A percentile compares a stretch with the other conserved stretches of the same genome.
Evolutionary conservation across 2,329 filamentous ascomycete species (phyloP).

Genomic region (Capronia coronata): DNA sequence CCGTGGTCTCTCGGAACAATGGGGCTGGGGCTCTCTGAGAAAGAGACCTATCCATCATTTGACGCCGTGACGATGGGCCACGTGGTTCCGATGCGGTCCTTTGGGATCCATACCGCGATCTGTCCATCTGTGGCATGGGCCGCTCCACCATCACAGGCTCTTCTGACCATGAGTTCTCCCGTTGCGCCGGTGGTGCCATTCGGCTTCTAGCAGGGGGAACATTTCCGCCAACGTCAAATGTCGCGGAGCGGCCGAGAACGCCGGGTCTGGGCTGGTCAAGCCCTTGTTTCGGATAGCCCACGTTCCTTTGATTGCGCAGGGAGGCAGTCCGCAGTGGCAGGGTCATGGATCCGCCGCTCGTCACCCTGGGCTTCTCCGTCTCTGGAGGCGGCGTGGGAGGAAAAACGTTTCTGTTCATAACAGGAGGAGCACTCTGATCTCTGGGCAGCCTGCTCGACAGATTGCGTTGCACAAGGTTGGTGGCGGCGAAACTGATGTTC

Average conservation of each 20-base stretch:
- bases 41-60: slow-evolving; percentile 31
- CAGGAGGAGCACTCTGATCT: slow-evolving; percentile 77
- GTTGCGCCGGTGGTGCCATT: slow-evolving; percentile 28
- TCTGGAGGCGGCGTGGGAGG: slow-evolving; percentile 98
- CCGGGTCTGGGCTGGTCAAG: slow-evolving; percentile 18
- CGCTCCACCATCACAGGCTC: slow-evolving; percentile 7
- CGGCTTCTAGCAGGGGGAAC: slow-evolving; percentile 35
- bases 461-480: slow-evolving; percentile 84
- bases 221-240: slow-evolving; percentile 18
- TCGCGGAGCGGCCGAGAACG: slow-evolving; percentile 20
- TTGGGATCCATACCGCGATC: slow-evolving; percentile 39
- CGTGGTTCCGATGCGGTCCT: slow-evolving; percentile 49
- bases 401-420: slow-evolving; percentile 69
- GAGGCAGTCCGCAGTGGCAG: slow-evolving; percentile 45
- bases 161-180: slow-evolving; percentile 28
- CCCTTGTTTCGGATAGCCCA: slow-evolving; percentile 20
- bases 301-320: slow-evolving; percentile 38
- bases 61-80: slow-evolving; percentile 32
- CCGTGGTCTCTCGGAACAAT: slow-evolving; percentile 31
- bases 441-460: slow-evolving; percentile 62
- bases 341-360: slow-evolving; percentile 29
- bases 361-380: slow-evolving; percentile 54
- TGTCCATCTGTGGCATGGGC: slow-evolving; percentile 28
- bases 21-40: slow-evolving; percentile 27
- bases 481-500: slow-evolving; percentile 83